Evolutionary conservation across 768 basidiomycete species (phyloP).

Genomic region (Lentinula raphanica): DNA sequence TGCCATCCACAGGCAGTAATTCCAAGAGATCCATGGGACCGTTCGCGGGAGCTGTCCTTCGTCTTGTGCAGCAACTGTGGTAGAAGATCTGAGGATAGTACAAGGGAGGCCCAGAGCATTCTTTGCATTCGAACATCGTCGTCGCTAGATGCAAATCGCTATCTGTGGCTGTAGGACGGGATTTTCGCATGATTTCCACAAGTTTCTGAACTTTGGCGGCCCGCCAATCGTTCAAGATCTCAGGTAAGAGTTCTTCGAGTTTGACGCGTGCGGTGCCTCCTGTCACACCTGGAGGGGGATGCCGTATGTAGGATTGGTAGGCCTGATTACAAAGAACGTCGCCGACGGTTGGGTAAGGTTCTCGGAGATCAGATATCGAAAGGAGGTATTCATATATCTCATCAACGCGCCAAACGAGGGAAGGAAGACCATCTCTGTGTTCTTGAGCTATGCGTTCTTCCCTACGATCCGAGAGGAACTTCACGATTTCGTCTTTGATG

Average conservation of each 20-base stretch:
- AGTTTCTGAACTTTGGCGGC: not conserved
- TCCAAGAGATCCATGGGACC: too few relatives aligned
- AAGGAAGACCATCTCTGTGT: not conserved
- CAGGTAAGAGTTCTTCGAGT: not conserved
- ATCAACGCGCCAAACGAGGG: not conserved
- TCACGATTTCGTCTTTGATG: not conserved
- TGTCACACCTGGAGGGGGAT: not conserved
- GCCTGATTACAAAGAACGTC: not conserved
- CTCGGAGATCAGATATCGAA: not conserved
- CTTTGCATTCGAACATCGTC: not conserved
- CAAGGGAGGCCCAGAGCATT: not conserved
- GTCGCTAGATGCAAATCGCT: not conserved
- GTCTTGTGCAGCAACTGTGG: not conserved
- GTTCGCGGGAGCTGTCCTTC: too few relatives aligned
- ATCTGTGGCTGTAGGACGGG: not conserved
- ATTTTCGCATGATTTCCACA: not conserved
- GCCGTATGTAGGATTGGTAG: not conserved
- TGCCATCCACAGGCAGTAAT: not conserved
- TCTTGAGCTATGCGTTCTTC: not conserved
- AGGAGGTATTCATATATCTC: not conserved
- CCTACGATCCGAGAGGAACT: not conserved
- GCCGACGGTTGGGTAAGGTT: not conserved
- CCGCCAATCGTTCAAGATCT: not conserved
- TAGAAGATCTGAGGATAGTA: constrained; percentile 5
- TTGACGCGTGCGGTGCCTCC: not conserved